These are phyloP conservation scores for Salix exigua DNA, from an alignment of 345 rosid species.

Conservation along the genomic window DNA sequence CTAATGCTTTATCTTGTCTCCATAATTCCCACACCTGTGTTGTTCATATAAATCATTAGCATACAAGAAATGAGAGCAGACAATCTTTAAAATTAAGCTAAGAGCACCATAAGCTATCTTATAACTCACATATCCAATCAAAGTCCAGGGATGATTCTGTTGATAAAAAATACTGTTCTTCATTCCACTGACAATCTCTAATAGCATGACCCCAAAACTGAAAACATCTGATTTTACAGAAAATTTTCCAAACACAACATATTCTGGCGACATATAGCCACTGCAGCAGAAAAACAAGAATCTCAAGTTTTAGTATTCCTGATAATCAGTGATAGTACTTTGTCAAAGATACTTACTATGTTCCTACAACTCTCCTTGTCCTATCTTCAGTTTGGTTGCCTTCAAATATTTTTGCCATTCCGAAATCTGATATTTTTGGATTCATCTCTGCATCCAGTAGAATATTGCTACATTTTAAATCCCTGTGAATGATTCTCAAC, in stretches of 20 bases:
- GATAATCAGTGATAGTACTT: too few species aligned
- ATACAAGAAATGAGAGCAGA: neutral
- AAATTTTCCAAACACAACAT: conserved; percentile 13
- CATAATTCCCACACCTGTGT: conserved; percentile 6
- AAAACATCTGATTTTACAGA: conserved; percentile 23
- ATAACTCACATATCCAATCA: conserved; percentile 10
- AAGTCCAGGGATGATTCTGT: neutral
- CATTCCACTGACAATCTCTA: conserved; percentile 6
- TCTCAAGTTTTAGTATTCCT: neutral
- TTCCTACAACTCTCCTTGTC: conserved; percentile 59
- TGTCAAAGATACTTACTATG: conserved; percentile 47
- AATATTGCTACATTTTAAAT: too few species aligned
- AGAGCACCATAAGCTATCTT: neutral
- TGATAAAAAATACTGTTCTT: conserved; percentile 10
- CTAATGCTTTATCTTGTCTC: neutral
- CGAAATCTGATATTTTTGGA: too few species aligned
- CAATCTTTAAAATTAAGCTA: too few species aligned
- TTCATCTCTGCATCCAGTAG: too few species aligned
- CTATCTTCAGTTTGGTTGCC: conserved; percentile 47
- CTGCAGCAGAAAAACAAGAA: conserved; percentile 1
- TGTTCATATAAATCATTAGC: neutral
- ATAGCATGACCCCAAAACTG: conserved; percentile 18
- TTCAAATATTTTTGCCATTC: too few species aligned
- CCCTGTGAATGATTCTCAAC: too few species aligned
- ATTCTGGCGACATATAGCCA: neutral